phyloP scores from a whole-genome alignment of 495 filamentous ascomycete species.

The Polyplosphaeria fusca region DNA sequence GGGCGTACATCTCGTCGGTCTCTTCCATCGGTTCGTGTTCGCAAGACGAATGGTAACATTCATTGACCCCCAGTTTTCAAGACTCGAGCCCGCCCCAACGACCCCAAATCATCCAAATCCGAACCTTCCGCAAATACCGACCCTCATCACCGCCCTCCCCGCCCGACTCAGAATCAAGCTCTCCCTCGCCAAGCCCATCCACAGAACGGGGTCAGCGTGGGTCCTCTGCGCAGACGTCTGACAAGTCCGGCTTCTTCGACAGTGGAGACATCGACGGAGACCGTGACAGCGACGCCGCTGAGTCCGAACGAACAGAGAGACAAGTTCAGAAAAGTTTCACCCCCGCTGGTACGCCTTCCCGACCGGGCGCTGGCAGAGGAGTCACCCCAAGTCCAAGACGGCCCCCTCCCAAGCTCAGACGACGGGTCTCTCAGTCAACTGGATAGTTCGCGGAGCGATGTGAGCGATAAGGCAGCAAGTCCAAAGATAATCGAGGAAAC shows the following conservation, averaged over 20 bases:
- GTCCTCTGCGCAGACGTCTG: conserved; percentile 31
- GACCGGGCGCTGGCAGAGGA: conserved; percentile 12
- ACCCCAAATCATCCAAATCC: conserved; percentile 27
- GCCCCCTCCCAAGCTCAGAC: conserved; percentile 31
- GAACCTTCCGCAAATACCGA: conserved; percentile 11
- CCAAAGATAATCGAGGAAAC: not conserved
- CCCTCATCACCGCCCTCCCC: conserved; percentile 27
- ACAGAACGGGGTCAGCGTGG: conserved; percentile 23
- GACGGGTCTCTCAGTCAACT: conserved; percentile 15
- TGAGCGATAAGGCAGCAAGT: not conserved
- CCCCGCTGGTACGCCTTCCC: conserved; percentile 1
- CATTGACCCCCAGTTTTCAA: conserved; percentile 30
- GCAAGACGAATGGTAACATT: conserved; percentile 25
- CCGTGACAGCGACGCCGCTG: conserved; percentile 16
- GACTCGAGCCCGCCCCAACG: conserved; percentile 16
- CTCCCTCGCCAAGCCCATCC: conserved; percentile 26
- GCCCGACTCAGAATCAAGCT: conserved; percentile 17
- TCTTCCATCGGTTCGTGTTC: conserved; percentile 22
- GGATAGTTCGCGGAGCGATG: conserved; percentile 10
- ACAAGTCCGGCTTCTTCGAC: conserved; percentile 32
- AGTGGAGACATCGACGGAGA: conserved; percentile 22
- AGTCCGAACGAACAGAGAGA: conserved; percentile 24
- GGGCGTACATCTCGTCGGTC: conserved; percentile 9
- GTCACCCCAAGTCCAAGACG: conserved; percentile 26
- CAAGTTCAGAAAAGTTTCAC: conserved; percentile 23